phyloP scores from a whole-genome alignment of 139 green algal genomes.

The Chlorella vulgaris region DNA sequence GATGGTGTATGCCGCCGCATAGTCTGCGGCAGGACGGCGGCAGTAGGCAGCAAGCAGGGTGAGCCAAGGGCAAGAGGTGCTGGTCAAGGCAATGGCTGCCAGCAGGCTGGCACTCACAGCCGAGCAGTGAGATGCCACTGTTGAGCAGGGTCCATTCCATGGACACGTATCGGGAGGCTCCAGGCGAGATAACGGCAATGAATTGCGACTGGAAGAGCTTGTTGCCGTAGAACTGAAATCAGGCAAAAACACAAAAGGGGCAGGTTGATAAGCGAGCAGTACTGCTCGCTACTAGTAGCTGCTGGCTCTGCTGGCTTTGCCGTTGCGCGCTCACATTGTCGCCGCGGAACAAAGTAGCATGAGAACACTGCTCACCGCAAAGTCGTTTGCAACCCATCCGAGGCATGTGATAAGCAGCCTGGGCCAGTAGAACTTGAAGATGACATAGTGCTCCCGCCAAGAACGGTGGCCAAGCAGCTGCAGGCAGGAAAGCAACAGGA shows the following conservation, averaged over 20 bases:
- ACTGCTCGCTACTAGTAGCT: no score
- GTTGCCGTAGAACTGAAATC: constrained; percentile 68
- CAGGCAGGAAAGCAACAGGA: neutral
- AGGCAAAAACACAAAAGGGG: neutral
- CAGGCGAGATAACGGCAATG: constrained; percentile 44
- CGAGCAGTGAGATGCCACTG: constrained; percentile 62
- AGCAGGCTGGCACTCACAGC: constrained; percentile 14
- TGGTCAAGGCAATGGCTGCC: neutral
- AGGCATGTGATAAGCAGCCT: constrained; percentile 40
- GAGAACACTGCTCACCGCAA: constrained; percentile 32
- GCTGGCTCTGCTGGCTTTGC: neutral
- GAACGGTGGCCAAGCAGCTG: constrained; percentile 20
- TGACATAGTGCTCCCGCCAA: constrained; percentile 24
- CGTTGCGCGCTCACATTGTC: neutral
- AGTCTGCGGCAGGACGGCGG: constrained; percentile 55
- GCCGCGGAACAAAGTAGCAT: neutral
- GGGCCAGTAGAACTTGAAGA: constrained; percentile 40
- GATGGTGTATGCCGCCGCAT: constrained; percentile 60
- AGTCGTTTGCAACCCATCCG: constrained; percentile 58
- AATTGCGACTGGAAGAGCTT: constrained; percentile 77
- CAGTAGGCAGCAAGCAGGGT: neutral
- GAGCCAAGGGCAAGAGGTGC: neutral
- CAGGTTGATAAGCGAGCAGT: no score
- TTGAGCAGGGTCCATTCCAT: constrained; percentile 83
- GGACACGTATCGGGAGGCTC: constrained; percentile 47